Percentiles rank a stretch among this genome's conserved stretches.
Conservation (phyloP, 2,329 filamentous ascomycete genomes). For the Biscogniauxia mediterranea region DNA sequence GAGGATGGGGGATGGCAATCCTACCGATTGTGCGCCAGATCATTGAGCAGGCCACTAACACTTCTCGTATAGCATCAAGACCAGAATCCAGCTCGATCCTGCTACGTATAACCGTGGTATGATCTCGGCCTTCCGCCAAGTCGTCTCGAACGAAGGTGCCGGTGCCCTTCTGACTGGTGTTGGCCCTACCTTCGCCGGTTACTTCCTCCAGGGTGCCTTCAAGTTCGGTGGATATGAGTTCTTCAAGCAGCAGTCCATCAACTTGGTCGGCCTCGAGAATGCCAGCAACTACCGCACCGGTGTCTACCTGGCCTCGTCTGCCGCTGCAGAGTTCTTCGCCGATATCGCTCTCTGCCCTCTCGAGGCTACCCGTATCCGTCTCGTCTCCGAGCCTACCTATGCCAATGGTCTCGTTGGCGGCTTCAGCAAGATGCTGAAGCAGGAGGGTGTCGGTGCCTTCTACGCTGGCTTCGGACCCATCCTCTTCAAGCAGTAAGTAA, state of each 20-base stretch:
- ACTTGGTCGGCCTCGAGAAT: conserved; percentile 63
- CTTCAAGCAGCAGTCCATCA: conserved; percentile 78
- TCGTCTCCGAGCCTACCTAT: conserved; percentile 71
- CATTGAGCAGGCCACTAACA: conserved; percentile 3
- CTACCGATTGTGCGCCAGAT: background rate
- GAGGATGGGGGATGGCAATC: background rate
- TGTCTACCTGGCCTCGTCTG: conserved; percentile 62
- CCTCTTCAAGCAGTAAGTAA: conserved; percentile 64
- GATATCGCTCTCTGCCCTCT: conserved; percentile 73
- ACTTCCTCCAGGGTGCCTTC: conserved; percentile 78
- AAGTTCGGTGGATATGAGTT: conserved; percentile 82
- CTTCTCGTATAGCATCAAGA: conserved; percentile 63
- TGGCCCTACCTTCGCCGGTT: conserved; percentile 70
- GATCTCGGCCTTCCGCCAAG: conserved; percentile 70
- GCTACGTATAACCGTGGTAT: conserved; percentile 72
- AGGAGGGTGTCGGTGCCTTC: conserved; percentile 69
- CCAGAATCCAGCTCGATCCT: conserved; percentile 75
- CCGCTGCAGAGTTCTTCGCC: conserved; percentile 52
- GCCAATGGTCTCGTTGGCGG: conserved; percentile 66
- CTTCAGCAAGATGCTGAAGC: conserved; percentile 67
- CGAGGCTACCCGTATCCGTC: conserved; percentile 75
- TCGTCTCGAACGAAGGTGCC: conserved; percentile 68
- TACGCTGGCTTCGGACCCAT: conserved; percentile 75
- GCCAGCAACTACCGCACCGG: conserved; percentile 65
- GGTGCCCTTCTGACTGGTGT: conserved; percentile 70